Percentiles rank a stretch among this genome's conserved stretches.
Conservation (phyloP, 2,329 filamentous ascomycete species). For the Colletotrichum lini region DNA sequence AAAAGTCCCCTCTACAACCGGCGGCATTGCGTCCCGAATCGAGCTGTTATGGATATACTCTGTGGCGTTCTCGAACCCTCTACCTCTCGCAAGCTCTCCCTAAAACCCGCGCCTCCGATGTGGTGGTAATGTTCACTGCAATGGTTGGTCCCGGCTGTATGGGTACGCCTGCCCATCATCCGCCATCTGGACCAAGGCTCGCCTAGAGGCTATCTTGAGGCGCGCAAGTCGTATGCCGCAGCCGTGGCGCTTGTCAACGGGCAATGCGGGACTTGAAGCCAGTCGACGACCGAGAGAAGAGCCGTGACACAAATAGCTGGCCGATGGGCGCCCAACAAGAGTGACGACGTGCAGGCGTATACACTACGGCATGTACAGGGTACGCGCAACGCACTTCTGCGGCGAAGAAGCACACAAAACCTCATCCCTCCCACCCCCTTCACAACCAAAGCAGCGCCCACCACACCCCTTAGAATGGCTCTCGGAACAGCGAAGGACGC, state of each 20-base stretch:
- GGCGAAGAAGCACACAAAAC: background rate
- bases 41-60: slow-evolving; percentile 6
- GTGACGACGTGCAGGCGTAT: background rate
- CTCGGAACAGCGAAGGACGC: background rate
- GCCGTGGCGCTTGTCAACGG: slow-evolving; percentile 10
- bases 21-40: slow-evolving; percentile 34
- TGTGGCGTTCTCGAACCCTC: background rate
- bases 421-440: background rate
- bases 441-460: background rate
- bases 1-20: slow-evolving; percentile 19
- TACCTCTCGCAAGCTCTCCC: slow-evolving; percentile 4
- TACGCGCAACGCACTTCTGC: slow-evolving; percentile 6
- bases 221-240: slow-evolving; percentile 16
- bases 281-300: background rate
- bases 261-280: slow-evolving; percentile 9
- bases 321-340: no score
- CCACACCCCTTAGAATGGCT: background rate
- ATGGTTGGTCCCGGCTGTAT: slow-evolving; percentile 2
- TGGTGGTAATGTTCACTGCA: background rate
- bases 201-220: slow-evolving; percentile 5
- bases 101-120: background rate
- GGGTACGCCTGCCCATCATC: background rate
- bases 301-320: background rate
- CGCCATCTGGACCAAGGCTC: background rate
- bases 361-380: background rate